Evolutionary conservation across 768 basidiomycete species (phyloP).

Genomic region (Pulveroboletus sp.): DNA sequence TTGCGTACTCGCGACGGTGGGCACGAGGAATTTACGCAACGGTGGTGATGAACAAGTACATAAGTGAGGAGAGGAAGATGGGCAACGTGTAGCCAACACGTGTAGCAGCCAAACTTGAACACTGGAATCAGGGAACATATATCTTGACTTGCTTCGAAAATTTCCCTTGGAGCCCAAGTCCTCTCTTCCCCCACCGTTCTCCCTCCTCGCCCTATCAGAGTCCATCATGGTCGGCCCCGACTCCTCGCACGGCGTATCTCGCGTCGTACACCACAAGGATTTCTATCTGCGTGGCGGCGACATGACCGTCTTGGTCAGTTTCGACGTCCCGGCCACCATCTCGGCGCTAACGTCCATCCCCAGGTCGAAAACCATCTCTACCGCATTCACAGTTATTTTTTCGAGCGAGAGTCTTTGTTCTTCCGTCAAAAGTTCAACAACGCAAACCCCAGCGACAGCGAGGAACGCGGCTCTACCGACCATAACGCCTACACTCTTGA

Average conservation of each 20-base stretch:
- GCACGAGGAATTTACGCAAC: conserved; percentile 29
- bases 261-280: conserved; percentile 35
- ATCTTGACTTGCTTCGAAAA: conserved; percentile 36
- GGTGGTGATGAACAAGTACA: conserved; percentile 14
- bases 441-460: conserved; percentile 29
- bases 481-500: conserved; percentile 43
- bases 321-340: neutral
- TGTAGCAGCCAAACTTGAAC: conserved; percentile 29
- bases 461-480: conserved; percentile 38
- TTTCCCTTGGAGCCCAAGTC: conserved; percentile 32
- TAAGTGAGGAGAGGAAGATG: conserved; percentile 20
- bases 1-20: too few species aligned
- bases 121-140: conserved; percentile 31
- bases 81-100: conserved; percentile 35
- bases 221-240: conserved; percentile 27
- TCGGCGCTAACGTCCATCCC: conserved; percentile 13
- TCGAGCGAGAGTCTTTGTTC: conserved; percentile 54
- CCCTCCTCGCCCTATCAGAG: conserved; percentile 23
- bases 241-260: conserved; percentile 25
- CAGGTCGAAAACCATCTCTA: conserved; percentile 60
- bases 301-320: conserved; percentile 52
- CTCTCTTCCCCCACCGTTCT: conserved; percentile 27
- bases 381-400: conserved; percentile 59
- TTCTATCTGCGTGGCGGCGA: conserved; percentile 63
- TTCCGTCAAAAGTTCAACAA: conserved; percentile 39